phyloP scores from a whole-genome alignment of 208 protist genomes.

The Wallacemonas sp. region DNA sequence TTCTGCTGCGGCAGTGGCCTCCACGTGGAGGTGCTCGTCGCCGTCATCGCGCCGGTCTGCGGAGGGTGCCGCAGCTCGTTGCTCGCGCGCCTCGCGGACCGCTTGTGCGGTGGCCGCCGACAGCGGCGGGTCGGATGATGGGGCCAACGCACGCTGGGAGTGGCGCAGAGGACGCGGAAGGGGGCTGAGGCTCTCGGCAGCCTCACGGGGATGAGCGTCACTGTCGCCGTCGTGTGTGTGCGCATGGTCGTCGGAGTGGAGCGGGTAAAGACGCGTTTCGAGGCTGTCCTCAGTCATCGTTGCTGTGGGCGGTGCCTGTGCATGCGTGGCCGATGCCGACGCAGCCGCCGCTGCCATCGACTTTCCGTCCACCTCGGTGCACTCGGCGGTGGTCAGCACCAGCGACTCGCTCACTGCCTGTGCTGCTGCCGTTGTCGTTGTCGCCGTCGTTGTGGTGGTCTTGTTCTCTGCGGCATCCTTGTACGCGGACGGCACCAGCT shows the following conservation, averaged over 20 bases:
- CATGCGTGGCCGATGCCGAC: not conserved
- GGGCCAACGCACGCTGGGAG: not conserved
- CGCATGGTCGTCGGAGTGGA: not conserved
- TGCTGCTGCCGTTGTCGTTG: too few species aligned
- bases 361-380: too few species aligned
- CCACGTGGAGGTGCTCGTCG: not conserved
- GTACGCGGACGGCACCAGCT: too few species aligned
- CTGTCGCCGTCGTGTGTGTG: not conserved
- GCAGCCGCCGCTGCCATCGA: not conserved
- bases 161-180: conserved; percentile 21
- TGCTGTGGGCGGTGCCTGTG: too few species aligned
- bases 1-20: not conserved
- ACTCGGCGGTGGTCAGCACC: too few species aligned
- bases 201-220: not conserved
- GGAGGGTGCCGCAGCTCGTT: not conserved
- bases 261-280: not conserved
- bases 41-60: not conserved
- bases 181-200: conserved; percentile 29
- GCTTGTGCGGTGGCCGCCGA: not conserved
- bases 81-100: not conserved
- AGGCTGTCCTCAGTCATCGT: conserved; percentile 1
- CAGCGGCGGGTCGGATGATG: not conserved
- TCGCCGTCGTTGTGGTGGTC: not conserved
- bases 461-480: too few species aligned
- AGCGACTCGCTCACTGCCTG: too few species aligned